A percentile compares a stretch with the other conserved stretches of the same genome.
phyloP scores from a whole-genome alignment of 306 rosid genomes.

The Sicyos edulis region DNA sequence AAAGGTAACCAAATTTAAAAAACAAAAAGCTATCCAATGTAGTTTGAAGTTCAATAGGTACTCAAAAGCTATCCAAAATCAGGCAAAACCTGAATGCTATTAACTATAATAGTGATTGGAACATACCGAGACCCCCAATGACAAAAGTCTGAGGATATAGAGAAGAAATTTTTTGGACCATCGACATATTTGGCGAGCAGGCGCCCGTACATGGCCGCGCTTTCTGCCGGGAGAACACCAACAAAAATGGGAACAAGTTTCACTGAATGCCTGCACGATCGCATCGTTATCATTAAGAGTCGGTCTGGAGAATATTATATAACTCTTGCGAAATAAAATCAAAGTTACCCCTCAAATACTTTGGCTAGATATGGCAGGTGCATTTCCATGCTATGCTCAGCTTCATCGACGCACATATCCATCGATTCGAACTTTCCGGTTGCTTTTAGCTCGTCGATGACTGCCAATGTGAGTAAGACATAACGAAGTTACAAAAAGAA shows the following conservation, averaged over 20 bases:
- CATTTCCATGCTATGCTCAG: constrained; percentile 99
- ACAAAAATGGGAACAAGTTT: constrained; percentile 90
- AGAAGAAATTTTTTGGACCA: constrained; percentile 71
- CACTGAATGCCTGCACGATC: constrained; percentile 64
- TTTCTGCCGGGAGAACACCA: constrained; percentile 67
- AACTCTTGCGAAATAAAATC: background rate
- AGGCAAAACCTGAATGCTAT: too few species aligned
- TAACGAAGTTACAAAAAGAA: background rate
- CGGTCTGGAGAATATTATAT: constrained; percentile 12
- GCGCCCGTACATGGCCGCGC: constrained; percentile 76
- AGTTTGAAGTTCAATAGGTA: too few species aligned
- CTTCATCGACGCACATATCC: constrained; percentile 80
- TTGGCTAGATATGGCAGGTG: constrained; percentile 95
- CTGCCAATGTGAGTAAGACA: constrained; percentile 36
- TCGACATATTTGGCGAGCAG: constrained; percentile 77
- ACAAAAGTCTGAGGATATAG: constrained; percentile 88
- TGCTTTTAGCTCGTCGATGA: constrained; percentile 77
- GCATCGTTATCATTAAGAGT: constrained; percentile 27
- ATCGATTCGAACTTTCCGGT: constrained; percentile 71
- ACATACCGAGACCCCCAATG: constrained; percentile 96
- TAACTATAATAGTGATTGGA: background rate
- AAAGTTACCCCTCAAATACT: constrained; percentile 82
- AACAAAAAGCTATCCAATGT: too few species aligned
- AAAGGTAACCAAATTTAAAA: too few species aligned
- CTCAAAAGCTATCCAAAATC: too few species aligned